phyloP scores from a whole-genome alignment of 176 grass and related monocot species.

The Musa acuminata region DNA sequence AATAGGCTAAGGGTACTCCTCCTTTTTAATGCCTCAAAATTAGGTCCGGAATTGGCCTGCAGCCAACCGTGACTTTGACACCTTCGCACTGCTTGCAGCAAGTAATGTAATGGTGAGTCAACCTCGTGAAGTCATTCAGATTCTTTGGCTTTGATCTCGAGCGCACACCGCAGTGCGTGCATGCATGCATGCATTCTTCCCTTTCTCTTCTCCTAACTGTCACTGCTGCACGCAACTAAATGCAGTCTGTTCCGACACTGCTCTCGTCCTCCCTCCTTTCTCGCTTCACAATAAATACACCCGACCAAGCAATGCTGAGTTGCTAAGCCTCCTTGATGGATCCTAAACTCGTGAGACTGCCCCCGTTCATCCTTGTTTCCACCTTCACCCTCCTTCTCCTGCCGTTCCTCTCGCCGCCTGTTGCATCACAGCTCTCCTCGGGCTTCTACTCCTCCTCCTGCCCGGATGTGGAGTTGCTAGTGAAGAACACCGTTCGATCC shows the following conservation, averaged over 20 bases:
- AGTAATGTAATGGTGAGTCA: background rate
- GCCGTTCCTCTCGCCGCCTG: constrained; percentile 15
- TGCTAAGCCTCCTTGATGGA: background rate
- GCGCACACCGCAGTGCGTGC: background rate
- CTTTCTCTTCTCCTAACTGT: background rate
- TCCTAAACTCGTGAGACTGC: background rate
- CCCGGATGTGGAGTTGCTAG: constrained; percentile 61
- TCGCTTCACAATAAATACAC: background rate
- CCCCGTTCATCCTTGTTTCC: background rate
- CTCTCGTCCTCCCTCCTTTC: background rate
- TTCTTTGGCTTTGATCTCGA: background rate
- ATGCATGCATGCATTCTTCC: background rate
- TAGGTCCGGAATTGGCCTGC: background rate
- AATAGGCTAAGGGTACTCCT: no score
- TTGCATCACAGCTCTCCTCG: constrained; percentile 35
- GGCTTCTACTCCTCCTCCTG: constrained; percentile 69
- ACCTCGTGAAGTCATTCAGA: background rate
- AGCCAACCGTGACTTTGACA: background rate
- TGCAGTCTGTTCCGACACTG: background rate
- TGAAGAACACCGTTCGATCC: constrained; percentile 51
- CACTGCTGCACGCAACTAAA: background rate
- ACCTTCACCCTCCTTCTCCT: background rate
- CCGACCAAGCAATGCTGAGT: background rate
- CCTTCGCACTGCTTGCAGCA: background rate
- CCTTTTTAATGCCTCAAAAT: background rate